phyloP scores from a whole-genome alignment of 352 stramenopile genomes.

The Globisporangium irregulare region DNA sequence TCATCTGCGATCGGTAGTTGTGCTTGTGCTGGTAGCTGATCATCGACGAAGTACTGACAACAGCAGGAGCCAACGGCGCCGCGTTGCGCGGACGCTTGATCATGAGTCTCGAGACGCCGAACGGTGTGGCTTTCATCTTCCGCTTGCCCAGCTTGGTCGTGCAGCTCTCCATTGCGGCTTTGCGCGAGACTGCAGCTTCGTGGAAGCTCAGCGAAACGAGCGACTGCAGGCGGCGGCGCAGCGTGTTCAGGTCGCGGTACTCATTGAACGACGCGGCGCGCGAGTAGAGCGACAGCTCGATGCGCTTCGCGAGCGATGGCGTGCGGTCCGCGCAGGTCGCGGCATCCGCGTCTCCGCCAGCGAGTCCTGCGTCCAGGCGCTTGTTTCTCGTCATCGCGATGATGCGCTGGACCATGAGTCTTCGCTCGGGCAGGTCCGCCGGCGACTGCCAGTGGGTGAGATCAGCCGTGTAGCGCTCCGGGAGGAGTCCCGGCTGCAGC shows the following conservation, averaged over 20 bases:
- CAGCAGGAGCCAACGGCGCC: constrained; percentile 11
- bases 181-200: constrained; percentile 67
- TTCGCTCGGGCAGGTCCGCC: constrained; percentile 68
- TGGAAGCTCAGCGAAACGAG: constrained; percentile 87
- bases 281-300: constrained; percentile 84
- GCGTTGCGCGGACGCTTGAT: constrained; percentile 53
- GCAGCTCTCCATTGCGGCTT: constrained; percentile 25
- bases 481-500: constrained; percentile 53
- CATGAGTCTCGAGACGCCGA: constrained; percentile 56
- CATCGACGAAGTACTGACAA: constrained; percentile 19
- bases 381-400: constrained; percentile 84
- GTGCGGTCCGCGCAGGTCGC: constrained; percentile 51
- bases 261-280: constrained; percentile 78
- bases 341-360: constrained; percentile 16
- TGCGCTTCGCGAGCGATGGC: constrained; percentile 81
- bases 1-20: constrained; percentile 9
- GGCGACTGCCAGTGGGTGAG: constrained; percentile 84
- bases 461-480: constrained; percentile 75
- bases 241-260: constrained; percentile 83
- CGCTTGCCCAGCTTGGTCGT: constrained; percentile 50
- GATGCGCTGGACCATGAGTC: constrained; percentile 85
- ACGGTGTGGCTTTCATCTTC: constrained; percentile 38
- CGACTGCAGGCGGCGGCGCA: constrained; percentile 75
- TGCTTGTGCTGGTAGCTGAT: constrained; percentile 15
- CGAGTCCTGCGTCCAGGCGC: constrained; percentile 26